Evolutionary conservation across 2,329 filamentous ascomycete genomes (phyloP), one percentile per base, ranked within the genome.

Genomic region (Monosporascus sp.): DNA sequence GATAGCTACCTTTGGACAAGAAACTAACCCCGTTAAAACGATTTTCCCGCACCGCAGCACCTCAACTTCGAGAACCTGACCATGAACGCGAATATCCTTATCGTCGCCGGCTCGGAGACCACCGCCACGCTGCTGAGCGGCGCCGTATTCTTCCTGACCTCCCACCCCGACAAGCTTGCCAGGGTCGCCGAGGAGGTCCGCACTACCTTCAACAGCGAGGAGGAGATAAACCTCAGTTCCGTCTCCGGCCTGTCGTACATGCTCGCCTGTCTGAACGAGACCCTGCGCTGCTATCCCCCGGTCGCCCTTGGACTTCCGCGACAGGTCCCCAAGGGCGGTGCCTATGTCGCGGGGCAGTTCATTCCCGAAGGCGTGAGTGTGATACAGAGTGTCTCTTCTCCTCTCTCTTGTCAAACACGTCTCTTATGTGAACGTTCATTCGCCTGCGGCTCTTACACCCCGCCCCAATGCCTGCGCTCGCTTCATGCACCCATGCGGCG

Each of bases 31-130:
- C 31, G 31, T 44, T 24, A 38, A 51, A 11, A 27, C 15, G 3
- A 37, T 14, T 17, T 24, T 24, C 7, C 22, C 47, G 39, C 22
- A 6, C 37, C 25, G 38, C 37, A 57, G 31, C 47, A 58, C n/a
- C 51, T 66, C 24, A 54, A 49, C 24, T 39, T 64, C 14, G 55
- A 59, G 15, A 51, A 63, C 34, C 52, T 68, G 0, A 52, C 52
- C 3, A 51, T 48, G 37, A 68, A 67, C 50, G 58, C 62, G 5
- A 58, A 50, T n/a, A 57, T 68, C 11, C 59, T 73, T 3, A 66
- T 80, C 31, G 63, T 75, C 15, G 77, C 75, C 6, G 77, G 78
- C 5, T 75, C 73, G 3, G 78, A 81, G 58, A 81, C 78, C 5
- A 79, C 76, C 1, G 74, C 77, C 0, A 78, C 75, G 0, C 63